phyloP scores from a whole-genome alignment of 2,329 filamentous ascomycete genomes.

The Bipolaris bicolor region DNA sequence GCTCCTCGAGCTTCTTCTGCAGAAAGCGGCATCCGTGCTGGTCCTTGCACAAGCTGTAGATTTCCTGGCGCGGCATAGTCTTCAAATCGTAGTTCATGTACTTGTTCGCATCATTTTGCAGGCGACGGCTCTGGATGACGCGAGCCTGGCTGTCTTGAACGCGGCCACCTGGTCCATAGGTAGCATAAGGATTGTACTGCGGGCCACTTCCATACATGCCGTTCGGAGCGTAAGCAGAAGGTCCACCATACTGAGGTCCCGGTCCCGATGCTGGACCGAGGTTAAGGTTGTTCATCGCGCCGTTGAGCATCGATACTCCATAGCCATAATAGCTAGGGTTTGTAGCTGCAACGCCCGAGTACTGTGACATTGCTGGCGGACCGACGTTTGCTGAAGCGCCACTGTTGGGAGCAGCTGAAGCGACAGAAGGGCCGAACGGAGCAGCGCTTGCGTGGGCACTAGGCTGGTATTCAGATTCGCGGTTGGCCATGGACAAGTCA shows the following conservation, averaged over 20 bases:
- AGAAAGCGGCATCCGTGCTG: conserved; percentile 97
- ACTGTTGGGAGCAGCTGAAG: conserved; percentile 36
- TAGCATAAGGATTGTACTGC: conserved; percentile 40
- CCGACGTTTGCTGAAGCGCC: conserved; percentile 32
- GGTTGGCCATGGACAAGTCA: conserved; percentile 64
- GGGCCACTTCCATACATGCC: conserved; percentile 32
- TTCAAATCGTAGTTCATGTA: conserved; percentile 85
- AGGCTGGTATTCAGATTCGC: conserved; percentile 63
- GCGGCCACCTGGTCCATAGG: conserved; percentile 54
- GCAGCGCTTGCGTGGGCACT: conserved; percentile 79
- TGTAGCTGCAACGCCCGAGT: conserved; percentile 29
- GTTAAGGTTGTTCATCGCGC: conserved; percentile 70
- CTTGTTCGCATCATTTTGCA: conserved; percentile 71
- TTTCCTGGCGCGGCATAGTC: conserved; percentile 73
- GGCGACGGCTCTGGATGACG: conserved; percentile 75
- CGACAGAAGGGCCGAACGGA: conserved; percentile 73
- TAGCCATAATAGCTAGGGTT: conserved; percentile 58
- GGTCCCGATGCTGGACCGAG: conserved; percentile 21
- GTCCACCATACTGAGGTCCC: conserved; percentile 50
- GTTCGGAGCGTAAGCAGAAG: conserved; percentile 29
- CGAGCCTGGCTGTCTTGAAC: conserved; percentile 77
- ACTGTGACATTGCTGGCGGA: conserved; percentile 44
- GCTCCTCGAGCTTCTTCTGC: conserved; percentile 96
- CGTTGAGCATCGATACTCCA: conserved; percentile 67
- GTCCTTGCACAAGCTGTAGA: conserved; percentile 93